These are phyloP conservation scores for Talaromyces trachyspermus DNA, from an alignment of 495 filamentous ascomycete genomes.

Conservation along the genomic window DNA sequence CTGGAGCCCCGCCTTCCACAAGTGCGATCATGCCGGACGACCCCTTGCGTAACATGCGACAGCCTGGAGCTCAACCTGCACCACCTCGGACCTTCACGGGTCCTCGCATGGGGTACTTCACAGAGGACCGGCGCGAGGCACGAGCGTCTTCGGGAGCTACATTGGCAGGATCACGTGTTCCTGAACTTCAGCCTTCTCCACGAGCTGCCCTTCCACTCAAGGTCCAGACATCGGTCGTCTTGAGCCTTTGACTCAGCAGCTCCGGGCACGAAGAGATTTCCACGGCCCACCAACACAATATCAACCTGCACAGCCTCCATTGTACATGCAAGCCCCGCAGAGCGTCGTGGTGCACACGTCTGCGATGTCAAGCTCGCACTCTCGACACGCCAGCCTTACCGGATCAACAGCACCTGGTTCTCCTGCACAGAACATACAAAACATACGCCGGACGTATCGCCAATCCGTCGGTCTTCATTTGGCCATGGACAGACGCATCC, in stretches of 20 bases:
- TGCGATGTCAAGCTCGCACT: constrained; percentile 25
- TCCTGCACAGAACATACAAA: constrained; percentile 25
- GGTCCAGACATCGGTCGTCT: constrained; percentile 29
- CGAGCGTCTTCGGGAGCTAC: constrained; percentile 20
- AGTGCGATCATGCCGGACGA: constrained; percentile 27
- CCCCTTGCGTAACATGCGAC: constrained; percentile 21
- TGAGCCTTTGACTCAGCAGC: constrained; percentile 28
- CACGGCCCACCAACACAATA: constrained; percentile 9
- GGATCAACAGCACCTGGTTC: constrained; percentile 29
- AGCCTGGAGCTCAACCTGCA: constrained; percentile 18
- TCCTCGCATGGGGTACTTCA: constrained; percentile 37
- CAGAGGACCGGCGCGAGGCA: constrained; percentile 37
- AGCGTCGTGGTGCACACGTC: background rate
- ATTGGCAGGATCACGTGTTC: constrained; percentile 19
- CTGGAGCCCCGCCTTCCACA: constrained; percentile 24
- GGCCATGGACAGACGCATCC: constrained; percentile 21
- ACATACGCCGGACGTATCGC: constrained; percentile 30
- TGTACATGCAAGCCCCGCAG: constrained; percentile 3
- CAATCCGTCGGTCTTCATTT: constrained; percentile 32
- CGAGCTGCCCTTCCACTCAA: constrained; percentile 22
- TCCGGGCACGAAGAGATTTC: constrained; percentile 8
- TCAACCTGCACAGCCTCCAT: constrained; percentile 4
- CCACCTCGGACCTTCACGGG: constrained; percentile 24
- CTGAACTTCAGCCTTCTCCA: constrained; percentile 25
- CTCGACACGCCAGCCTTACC: constrained; percentile 31